Conservation (phyloP, 1,284 basidiomycete genomes). For the Xanthoconium separans region DNA sequence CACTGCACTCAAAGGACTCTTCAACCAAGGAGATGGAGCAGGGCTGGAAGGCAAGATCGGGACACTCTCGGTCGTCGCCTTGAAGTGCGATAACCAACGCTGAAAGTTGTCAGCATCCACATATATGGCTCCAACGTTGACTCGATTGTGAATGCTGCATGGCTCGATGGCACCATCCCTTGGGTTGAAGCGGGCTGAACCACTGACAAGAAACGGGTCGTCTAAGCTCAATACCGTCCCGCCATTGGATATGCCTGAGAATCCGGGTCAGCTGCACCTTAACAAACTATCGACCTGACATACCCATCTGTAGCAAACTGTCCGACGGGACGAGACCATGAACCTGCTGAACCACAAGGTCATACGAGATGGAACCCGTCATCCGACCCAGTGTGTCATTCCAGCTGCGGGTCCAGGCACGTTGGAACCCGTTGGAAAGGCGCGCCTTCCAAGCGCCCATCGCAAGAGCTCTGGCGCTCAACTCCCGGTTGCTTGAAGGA, state of each 20-base stretch:
- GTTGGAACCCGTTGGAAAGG: slow-evolving; percentile 54
- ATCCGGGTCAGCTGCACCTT: slow-evolving; percentile 4
- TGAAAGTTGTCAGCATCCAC: slow-evolving; percentile 44
- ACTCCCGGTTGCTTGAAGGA: slow-evolving; percentile 19
- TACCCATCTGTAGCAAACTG: slow-evolving; percentile 30
- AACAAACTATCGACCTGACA: neutral
- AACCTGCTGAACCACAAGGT: slow-evolving; percentile 50
- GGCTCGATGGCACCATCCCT: slow-evolving; percentile 52
- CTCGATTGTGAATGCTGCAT: slow-evolving; percentile 49
- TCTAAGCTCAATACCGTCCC: slow-evolving; percentile 45
- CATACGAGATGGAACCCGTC: slow-evolving; percentile 51
- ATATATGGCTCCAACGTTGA: slow-evolving; percentile 48
- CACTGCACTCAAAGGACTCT: slow-evolving; percentile 29
- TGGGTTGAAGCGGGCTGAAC: slow-evolving; percentile 59
- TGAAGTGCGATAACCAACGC: slow-evolving; percentile 20
- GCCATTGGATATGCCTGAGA: slow-evolving; percentile 17
- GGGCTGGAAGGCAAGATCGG: slow-evolving; percentile 19
- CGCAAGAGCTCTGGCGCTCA: slow-evolving; percentile 41
- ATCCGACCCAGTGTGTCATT: slow-evolving; percentile 66
- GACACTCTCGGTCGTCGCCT: slow-evolving; percentile 4
- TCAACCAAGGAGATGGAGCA: slow-evolving; percentile 30
- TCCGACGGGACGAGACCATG: slow-evolving; percentile 38
- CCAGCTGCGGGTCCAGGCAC: slow-evolving; percentile 65
- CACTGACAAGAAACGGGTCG: slow-evolving; percentile 43
- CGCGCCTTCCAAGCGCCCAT: slow-evolving; percentile 62